Evolutionary conservation across 2,329 filamentous ascomycete genomes (phyloP), one percentile per base, ranked within the genome.

Genomic region (Periconia digitata): DNA sequence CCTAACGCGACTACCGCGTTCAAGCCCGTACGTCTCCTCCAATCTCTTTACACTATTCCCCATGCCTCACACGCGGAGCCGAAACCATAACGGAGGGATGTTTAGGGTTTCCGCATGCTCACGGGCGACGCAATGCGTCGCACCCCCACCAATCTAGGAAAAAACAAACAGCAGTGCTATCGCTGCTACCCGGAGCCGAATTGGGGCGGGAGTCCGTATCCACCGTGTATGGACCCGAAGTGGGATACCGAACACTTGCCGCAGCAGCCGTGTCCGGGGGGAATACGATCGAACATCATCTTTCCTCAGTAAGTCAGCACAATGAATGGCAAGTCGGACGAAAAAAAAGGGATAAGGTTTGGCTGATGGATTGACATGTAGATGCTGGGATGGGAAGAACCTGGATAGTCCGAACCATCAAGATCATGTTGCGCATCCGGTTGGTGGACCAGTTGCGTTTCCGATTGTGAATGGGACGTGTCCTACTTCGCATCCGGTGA

Each of bases 361-460:
- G 13, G 10, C 27, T 32, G 8, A 32, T 32, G 27, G 8, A 16
- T 46, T 42, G 22, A n/a, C 4, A 35, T 23, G 15, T 38, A 57
- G 48, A 37, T 57, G 75, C 66, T 77, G 75, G 74, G 74, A 77
- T 48, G 74, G 75, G 46, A 71, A 69, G 57, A 76, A 76, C 61
- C 42, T 73, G 6, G 78, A 80, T 58, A 77, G 77, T n/a, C 43
- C 60, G 1, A 76, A 84, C 64, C 81, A 85, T 73, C 35, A 76
- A 66, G 74, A 74, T 55, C 83, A 75, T 54, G 67, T 74, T n/a
- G 61, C 55, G 63, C 72, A 35, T 57, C 57, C 45, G 54, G 56
- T 49, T 15, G 40, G 40, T 5, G 53, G 55, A 13, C 47, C 55
- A 15, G 29, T 43, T 8, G 23, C 76, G 20, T 55, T 52, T 20